Evolutionary conservation across 2,329 filamentous ascomycete species (phyloP).

Genomic region (Fusarium mangiferae): DNA sequence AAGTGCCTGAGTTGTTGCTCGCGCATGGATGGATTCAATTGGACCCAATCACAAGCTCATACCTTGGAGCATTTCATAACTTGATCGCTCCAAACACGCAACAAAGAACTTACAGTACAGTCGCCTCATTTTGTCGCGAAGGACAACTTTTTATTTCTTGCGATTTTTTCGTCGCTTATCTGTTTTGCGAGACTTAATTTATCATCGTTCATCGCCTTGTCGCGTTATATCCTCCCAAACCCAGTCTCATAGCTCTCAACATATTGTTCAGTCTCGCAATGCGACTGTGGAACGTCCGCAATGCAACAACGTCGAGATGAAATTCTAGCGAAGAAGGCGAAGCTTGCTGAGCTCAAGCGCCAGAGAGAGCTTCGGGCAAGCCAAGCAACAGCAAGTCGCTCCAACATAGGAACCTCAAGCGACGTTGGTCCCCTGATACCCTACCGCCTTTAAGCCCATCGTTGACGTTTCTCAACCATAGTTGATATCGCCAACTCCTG

Average conservation of each 20-base stretch:
- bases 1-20: slow-evolving; percentile 18
- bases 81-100: slow-evolving; percentile 22
- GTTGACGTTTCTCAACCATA: slow-evolving; percentile 33
- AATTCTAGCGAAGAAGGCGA: slow-evolving; percentile 95
- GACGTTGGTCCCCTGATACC: slow-evolving; percentile 68
- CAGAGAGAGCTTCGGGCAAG: slow-evolving; percentile 86
- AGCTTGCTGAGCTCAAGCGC: slow-evolving; percentile 94
- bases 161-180: background rate
- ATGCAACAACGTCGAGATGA: slow-evolving; percentile 92
- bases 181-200: background rate
- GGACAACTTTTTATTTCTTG: background rate
- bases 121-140: background rate
- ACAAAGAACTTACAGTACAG: slow-evolving; percentile 13
- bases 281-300: slow-evolving; percentile 56
- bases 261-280: slow-evolving; percentile 54
- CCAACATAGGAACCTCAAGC: slow-evolving; percentile 72
- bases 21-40: slow-evolving; percentile 30
- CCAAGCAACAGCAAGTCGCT: slow-evolving; percentile 76
- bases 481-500: slow-evolving; percentile 75
- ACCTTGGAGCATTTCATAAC: slow-evolving; percentile 16
- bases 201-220: background rate
- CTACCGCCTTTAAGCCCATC: slow-evolving; percentile 25
- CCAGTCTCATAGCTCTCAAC: slow-evolving; percentile 35
- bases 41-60: slow-evolving; percentile 31
- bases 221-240: slow-evolving; percentile 3